These are phyloP conservation scores for Candida cerambycidarum DNA, from an alignment of 805 yeast genomes.

Conservation along the genomic window DNA sequence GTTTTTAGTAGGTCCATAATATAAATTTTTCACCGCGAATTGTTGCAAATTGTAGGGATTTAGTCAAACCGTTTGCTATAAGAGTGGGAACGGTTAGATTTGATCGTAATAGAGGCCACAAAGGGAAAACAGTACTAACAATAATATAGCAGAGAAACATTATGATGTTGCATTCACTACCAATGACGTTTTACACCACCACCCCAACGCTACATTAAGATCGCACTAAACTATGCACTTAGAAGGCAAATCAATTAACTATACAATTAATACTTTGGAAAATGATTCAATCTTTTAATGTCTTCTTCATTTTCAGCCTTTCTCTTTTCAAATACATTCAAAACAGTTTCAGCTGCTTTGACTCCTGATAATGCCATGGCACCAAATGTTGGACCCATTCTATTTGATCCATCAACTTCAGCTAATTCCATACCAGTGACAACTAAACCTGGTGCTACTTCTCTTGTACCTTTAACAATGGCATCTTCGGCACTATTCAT, in stretches of 20 bases:
- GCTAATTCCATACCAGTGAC: conserved; percentile 80
- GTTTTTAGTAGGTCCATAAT: conserved; percentile 18
- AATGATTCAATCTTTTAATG: conserved; percentile 11
- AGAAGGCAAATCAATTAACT: neutral
- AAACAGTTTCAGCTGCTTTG: conserved; percentile 65
- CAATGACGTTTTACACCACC: no score
- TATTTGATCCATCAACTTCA: conserved; percentile 72
- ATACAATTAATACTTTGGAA: conserved; percentile 1
- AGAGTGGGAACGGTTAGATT: no score
- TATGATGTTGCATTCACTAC: no score
- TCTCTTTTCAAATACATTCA: conserved; percentile 32
- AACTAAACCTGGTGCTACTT: conserved; percentile 62
- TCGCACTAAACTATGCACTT: no score
- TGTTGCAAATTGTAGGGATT: no score
- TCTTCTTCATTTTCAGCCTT: conserved; percentile 13
- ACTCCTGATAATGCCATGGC: conserved; percentile 80
- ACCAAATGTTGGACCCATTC: conserved; percentile 86
- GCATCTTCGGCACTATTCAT: conserved; percentile 78
- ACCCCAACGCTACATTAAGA: no score
- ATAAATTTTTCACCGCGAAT: neutral
- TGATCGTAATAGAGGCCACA: no score
- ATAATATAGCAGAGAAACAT: no score
- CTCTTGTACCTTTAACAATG: conserved; percentile 68
- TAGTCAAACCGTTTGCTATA: no score
- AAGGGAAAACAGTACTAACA: no score